These are phyloP conservation scores for Aspergillus cristatus DNA, from an alignment of 495 filamentous ascomycete genomes.

Conservation along the genomic window DNA sequence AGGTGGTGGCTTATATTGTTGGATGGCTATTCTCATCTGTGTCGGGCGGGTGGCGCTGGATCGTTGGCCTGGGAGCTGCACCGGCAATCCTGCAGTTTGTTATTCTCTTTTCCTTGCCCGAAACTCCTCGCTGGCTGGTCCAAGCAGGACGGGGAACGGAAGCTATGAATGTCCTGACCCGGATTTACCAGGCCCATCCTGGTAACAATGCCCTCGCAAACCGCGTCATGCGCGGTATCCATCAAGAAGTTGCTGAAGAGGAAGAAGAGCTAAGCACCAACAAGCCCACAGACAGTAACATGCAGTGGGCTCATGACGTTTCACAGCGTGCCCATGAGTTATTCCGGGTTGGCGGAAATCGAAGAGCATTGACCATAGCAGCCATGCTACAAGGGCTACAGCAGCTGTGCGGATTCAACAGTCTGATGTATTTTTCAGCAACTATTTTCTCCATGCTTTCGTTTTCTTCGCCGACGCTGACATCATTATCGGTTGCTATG, in stretches of 20 bases:
- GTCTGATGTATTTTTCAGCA: conserved; percentile 91
- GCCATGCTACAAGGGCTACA: conserved; percentile 82
- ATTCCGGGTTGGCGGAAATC: conserved; percentile 52
- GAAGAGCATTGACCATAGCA: conserved; percentile 72
- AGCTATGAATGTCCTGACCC: conserved; percentile 54
- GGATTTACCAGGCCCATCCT: conserved; percentile 49
- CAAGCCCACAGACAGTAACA: conserved; percentile 8
- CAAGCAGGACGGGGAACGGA: conserved; percentile 49
- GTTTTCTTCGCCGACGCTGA: conserved; percentile 72
- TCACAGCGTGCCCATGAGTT: conserved; percentile 44
- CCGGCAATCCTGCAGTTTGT: conserved; percentile 64
- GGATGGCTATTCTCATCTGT: conserved; percentile 57
- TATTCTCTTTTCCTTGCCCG: conserved; percentile 61
- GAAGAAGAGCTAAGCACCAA: conserved; percentile 31
- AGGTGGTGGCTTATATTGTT: conserved; percentile 75
- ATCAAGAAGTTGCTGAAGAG: conserved; percentile 60
- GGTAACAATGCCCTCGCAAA: conserved; percentile 40
- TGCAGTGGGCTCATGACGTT: conserved; percentile 21
- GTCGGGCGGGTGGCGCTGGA: conserved; percentile 72
- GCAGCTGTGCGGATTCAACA: conserved; percentile 87
- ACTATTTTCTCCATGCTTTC: conserved; percentile 78
- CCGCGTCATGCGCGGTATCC: conserved; percentile 52
- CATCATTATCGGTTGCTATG: conserved; percentile 67
- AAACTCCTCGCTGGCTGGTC: conserved; percentile 81
- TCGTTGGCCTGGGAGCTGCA: conserved; percentile 75